A percentile compares a stretch with the other conserved stretches of the same genome.
These are phyloP conservation scores for Pseudogymnoascus sp. DNA, from an alignment of 2,329 filamentous ascomycete genomes.

Conservation along the genomic window DNA sequence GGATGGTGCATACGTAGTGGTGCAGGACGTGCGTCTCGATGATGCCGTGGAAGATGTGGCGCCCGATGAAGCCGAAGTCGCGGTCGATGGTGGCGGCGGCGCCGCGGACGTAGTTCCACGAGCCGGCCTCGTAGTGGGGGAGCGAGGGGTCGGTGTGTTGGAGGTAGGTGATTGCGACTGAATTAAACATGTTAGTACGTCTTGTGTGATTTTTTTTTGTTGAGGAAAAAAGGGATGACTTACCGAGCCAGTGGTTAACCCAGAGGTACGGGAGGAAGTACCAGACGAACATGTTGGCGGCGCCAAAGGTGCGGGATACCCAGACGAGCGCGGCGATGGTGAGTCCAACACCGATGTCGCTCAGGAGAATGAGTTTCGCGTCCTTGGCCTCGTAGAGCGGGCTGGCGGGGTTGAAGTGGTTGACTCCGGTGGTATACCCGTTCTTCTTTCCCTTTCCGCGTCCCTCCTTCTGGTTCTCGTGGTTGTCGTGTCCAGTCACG, in stretches of 20 bases:
- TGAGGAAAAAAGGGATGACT: constrained; percentile 32
- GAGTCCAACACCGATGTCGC: constrained; percentile 68
- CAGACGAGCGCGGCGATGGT: constrained; percentile 50
- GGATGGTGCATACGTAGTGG: constrained; percentile 93
- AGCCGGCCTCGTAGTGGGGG: constrained; percentile 78
- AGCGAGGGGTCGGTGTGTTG: constrained; percentile 94
- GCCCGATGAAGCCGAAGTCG: constrained; percentile 93
- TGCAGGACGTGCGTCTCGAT: constrained; percentile 97
- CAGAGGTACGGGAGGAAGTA: constrained; percentile 92
- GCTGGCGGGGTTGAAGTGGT: constrained; percentile 86
- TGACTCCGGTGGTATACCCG: constrained; percentile 71
- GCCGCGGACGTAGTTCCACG: constrained; percentile 90
- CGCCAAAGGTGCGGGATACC: constrained; percentile 72
- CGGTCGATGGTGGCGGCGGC: constrained; percentile 94
- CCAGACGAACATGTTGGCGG: constrained; percentile 83
- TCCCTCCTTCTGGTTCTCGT: constrained; percentile 83
- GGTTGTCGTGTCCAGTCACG: constrained; percentile 92
- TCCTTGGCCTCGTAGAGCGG: constrained; percentile 90
- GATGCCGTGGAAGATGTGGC: constrained; percentile 86
- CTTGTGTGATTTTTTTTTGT: background rate
- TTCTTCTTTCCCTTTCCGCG: constrained; percentile 90
- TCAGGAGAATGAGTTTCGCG: constrained; percentile 75
- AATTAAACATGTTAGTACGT: constrained; percentile 20
- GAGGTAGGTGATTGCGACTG: constrained; percentile 93
- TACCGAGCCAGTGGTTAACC: constrained; percentile 99